phyloP scores from a whole-genome alignment of 306 rosid species.

The Inga laurina region DNA sequence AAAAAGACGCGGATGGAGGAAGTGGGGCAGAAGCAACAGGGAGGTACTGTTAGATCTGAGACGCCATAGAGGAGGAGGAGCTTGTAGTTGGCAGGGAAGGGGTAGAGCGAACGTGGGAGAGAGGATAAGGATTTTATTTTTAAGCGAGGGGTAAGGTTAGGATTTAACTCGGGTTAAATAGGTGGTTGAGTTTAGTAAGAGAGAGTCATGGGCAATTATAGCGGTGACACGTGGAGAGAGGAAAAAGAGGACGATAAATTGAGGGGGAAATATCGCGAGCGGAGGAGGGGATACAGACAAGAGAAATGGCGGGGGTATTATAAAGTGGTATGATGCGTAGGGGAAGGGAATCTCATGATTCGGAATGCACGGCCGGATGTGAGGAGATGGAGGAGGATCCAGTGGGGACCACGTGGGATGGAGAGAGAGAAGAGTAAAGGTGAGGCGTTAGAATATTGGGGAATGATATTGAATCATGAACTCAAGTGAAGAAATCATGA shows the following conservation, averaged over 20 bases:
- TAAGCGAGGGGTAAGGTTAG: conserved; percentile 53
- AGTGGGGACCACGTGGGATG: conserved; percentile 50
- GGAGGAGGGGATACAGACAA: not conserved
- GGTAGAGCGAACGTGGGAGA: conserved; percentile 1
- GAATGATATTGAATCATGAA: conserved; percentile 45
- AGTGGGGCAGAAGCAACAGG: not conserved
- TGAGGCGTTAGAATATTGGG: conserved; percentile 17
- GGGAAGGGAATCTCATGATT: conserved; percentile 74
- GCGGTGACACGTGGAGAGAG: conserved; percentile 42
- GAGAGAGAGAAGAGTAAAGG: not conserved
- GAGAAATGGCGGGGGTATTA: conserved; percentile 14
- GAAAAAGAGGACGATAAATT: conserved; percentile 23
- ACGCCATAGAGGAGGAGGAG: conserved; percentile 51
- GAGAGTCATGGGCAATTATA: not conserved
- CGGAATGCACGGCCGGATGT: conserved; percentile 71
- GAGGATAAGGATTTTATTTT: conserved; percentile 56
- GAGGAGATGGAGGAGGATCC: conserved; percentile 38
- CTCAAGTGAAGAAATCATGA: conserved; percentile 60
- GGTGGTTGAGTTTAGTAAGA: conserved; percentile 29
- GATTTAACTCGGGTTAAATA: conserved; percentile 73
- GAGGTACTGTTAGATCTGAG: conserved; percentile 66
- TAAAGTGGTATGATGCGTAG: conserved; percentile 54
- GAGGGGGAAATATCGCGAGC: conserved; percentile 1
- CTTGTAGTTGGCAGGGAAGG: not conserved
- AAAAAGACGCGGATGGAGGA: not conserved